Base-by-base conservation (phyloP, 495 filamentous ascomycete genomes). In the Podospora pseudopauciseta region DNA sequence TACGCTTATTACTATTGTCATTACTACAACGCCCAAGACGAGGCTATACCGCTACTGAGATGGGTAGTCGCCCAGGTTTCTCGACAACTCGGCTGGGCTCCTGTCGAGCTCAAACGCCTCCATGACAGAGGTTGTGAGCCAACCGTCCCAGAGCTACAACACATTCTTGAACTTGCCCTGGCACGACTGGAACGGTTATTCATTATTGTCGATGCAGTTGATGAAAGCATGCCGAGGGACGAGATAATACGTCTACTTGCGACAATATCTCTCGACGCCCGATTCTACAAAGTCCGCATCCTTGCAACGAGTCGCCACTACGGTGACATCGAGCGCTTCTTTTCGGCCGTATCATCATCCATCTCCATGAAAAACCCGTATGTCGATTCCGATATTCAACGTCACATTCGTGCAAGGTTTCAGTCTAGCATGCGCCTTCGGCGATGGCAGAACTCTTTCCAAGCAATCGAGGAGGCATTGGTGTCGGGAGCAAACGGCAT, bases 301-400 rank as follows among this genome's bases (percentile, higher is more conserved):
- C 61, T 84, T 13, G 75, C 73, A 55, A 80, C 80, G 5, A 83
- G 82, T 65, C 74, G 82, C 16, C 72, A 77, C 27, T 77, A 83
- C 28, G 27, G 28, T 9, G 82, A 83, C 60, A 83, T 83, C 34
- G 71, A 75, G 66, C 61, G 65, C 3, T 18, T 18, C 30, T 57
- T 75, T 60, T 75, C 69, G 5, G 64, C 23, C 9, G 61, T 65
- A 32, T 69, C 63, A 15, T 26, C 26, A 1, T 16, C 60, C 9
- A 19, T 73, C 44, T 32, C 64, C 20, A 72, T 80, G 64, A 76
- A 74, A 26, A 82, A 81, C 75, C 68, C 68, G 13, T 80, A 79
- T 56, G 32, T 63, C 13, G 65, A 74, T 13, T 75, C 77, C 13
- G 70, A 77, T 61, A 62, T 68, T 9, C 75, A 78, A 27, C 77